Conservation (phyloP, 1,284 basidiomycete species). For the Malassezia nana region DNA sequence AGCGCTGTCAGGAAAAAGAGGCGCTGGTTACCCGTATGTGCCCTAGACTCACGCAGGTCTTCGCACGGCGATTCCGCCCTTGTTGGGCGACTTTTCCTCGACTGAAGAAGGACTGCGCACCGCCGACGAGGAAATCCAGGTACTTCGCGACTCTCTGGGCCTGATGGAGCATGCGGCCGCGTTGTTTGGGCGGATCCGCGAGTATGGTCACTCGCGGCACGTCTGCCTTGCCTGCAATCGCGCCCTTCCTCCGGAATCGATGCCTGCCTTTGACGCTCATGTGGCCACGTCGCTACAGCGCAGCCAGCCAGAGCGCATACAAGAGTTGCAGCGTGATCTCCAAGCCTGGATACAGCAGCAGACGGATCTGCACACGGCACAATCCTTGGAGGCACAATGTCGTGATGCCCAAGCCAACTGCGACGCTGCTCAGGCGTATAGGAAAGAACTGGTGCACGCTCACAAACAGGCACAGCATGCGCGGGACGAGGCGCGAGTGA, state of each 20-base stretch:
- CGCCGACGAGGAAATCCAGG: conserved; percentile 8
- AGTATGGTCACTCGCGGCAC: conserved; percentile 6
- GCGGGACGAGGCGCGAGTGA: not conserved
- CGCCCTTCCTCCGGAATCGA: not conserved
- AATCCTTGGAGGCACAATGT: not conserved
- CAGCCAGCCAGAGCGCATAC: conserved; percentile 8
- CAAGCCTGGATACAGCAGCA: conserved; percentile 9
- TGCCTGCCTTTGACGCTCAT: conserved; percentile 13
- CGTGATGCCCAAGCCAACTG: not conserved
- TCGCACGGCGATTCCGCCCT: not conserved
- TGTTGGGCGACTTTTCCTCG: conserved; percentile 1
- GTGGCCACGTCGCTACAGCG: conserved; percentile 8
- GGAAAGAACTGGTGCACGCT: not conserved
- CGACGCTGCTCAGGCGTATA: not conserved
- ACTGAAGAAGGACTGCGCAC: conserved; percentile 2
- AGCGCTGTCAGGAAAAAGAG: not conserved
- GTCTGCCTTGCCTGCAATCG: conserved; percentile 15
- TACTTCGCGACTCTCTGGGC: conserved; percentile 51
- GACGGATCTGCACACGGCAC: not conserved
- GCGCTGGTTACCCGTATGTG: not conserved
- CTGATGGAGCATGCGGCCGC: conserved; percentile 12
- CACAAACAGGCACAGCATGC: not conserved
- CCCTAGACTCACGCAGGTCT: not conserved
- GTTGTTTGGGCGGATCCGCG: conserved; percentile 11
- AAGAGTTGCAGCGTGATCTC: conserved; percentile 3